Base-by-base conservation (phyloP, 176 grass and related monocot species). In the Elymus sibiricus region DNA sequence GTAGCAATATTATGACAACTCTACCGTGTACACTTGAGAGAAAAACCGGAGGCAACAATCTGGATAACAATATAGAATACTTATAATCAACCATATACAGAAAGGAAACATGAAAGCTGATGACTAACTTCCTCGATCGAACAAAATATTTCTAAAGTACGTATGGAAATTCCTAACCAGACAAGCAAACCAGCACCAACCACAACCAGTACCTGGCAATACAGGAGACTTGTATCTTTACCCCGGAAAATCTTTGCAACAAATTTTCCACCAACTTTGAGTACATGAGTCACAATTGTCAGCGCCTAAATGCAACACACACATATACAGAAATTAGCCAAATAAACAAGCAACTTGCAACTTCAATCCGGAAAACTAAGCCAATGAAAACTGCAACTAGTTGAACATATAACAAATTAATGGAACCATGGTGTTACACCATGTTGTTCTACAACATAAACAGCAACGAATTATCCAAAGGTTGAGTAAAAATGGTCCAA, bases 161-260 rank as follows among this genome's bases (percentile, higher is more conserved):
- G 16, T 15, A 55, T 55, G 21, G 22, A 6, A 77, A 85, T 79
- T 46, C 15, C 60, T 74, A 73, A 60, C 74, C 7, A 6, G 49
- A 59, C 26, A 86, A 7, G 47, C 3, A 42, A 40, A 74, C 82
- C 76, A 95, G 60, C 25, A 80, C 90, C 82, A 15, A 78, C 84
- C 76, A 95, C 82, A 15, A 78, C 84, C 76, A 95, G 43, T 80
- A 80, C 96, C 89, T 98, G 91, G 77, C 88, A 95, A 82, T 98
- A 98, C 16, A 98, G 74, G 24, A 98, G 91, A 94, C 91, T 95
- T 53, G 96, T 92, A 87, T 98, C 96, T 95, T 98, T 98, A 67
- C 96, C 95, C 17, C 93, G 88, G 58, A 98, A 98, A 82, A 98
- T 98, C 82, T 98, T 98, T 2, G 93, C 93, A 21, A 95, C 93